Evolutionary conservation across 2,329 filamentous ascomycete genomes (phyloP).

Genomic region (Apiospora hydei): DNA sequence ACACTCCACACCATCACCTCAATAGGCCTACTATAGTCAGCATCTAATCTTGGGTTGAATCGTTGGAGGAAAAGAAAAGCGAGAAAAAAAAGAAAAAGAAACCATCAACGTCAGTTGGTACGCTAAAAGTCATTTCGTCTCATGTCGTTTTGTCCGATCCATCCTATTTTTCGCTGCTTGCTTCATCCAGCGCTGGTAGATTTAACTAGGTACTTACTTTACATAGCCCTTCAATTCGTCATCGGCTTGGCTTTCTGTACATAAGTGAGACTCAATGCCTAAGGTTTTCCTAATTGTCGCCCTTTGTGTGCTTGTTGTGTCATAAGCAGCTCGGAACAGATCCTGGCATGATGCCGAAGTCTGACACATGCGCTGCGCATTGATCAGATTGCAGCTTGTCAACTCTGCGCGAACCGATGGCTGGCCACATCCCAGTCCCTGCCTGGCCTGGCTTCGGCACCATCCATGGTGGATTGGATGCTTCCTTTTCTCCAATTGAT

Average conservation of each 20-base stretch:
- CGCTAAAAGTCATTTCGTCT: slow-evolving; percentile 1
- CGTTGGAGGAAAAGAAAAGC: neutral
- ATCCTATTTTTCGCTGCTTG: neutral
- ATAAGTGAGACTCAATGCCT: neutral
- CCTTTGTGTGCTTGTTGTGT: neutral
- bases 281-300: neutral
- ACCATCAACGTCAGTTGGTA: slow-evolving; percentile 4
- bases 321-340: slow-evolving; percentile 3
- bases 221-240: neutral
- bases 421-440: slow-evolving; percentile 8
- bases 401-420: slow-evolving; percentile 7
- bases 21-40: neutral
- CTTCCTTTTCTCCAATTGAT: slow-evolving; percentile 11
- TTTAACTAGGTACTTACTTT: neutral
- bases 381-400: slow-evolving; percentile 20
- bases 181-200: neutral
- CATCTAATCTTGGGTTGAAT: slow-evolving; percentile 17
- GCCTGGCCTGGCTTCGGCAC: neutral
- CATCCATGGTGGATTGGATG: neutral
- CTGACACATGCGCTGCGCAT: slow-evolving; percentile 17
- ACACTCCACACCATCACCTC: neutral
- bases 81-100: neutral
- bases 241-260: neutral
- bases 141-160: slow-evolving; percentile 9
- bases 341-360: slow-evolving; percentile 1